Base-by-base conservation (phyloP, 2,329 filamentous ascomycete species). In the Fusarium irregulare region DNA sequence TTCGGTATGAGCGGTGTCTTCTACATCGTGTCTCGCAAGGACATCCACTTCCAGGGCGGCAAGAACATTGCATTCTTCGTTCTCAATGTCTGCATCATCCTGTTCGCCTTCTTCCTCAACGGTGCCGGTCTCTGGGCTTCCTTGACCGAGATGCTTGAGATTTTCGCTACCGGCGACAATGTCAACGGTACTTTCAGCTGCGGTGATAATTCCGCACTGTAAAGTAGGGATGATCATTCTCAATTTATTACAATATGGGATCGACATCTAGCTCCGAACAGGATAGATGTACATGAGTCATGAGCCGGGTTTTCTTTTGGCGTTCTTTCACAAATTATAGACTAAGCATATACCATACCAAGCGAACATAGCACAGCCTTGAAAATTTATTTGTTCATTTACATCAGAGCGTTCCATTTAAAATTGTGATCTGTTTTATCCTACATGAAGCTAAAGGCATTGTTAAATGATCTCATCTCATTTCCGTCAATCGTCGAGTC, bases 51-150 rank as follows among this genome's bases (percentile, higher is more conserved):
- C 10, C 20, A 53, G 23, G n/a, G 23, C 7, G 49, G 9, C 14
- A 53, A 53, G 49, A 53, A 53, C 49, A 76, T 68, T 5, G 14
- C 32, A 3, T 45, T 70, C 9, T 68, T 70, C 41, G 64, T 44
- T 18, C 20, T 70, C 10, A 76, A 70, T 11, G 30, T 57, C 3
- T 34, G 59, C 7, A 72, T 71, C n/a, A 57, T 72, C 9, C 18
- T 23, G 14, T 56, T 64, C 46, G 50, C 70, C 4, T 48, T 73
- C 2, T 73, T 73, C 13, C 53, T 73, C 41, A 73, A 73, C n/a
- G 58, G 59, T 2, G 60, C 48, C 4, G 70, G 70, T 27, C 56
- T 72, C 1, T 72, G 69, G 68, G 57, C 70, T 13, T 66, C 70
- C 4, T 56, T 73, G n/a, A 55, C 66, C 2, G 54, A 68, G 41